A percentile compares a stretch with the other conserved stretches of the same genome.
These are phyloP conservation scores for Tulasnella sp. DNA, from an alignment of 768 basidiomycete genomes.

Conservation along the genomic window DNA sequence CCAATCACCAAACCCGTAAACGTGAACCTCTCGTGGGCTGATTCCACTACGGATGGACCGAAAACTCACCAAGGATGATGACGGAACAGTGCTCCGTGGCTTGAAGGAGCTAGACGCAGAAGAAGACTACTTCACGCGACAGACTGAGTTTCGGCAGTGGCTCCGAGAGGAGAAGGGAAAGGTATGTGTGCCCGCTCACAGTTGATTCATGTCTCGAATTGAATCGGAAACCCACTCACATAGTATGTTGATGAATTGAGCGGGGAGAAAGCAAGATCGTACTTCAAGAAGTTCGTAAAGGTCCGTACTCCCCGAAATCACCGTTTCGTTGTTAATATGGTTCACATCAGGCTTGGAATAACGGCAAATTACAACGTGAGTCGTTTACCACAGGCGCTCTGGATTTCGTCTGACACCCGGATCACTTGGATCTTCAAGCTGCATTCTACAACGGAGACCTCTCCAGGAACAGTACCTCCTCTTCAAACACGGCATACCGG, in stretches of 20 bases:
- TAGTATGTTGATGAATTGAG: conserved; percentile 83
- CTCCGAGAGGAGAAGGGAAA: conserved; percentile 61
- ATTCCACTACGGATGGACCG: too few species aligned
- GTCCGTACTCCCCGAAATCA: conserved; percentile 29
- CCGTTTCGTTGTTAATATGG: background rate
- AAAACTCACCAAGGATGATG: too few species aligned
- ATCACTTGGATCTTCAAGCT: conserved; percentile 28
- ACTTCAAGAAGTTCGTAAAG: conserved; percentile 90
- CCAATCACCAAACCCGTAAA: too few species aligned
- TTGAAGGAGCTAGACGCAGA: conserved; percentile 34
- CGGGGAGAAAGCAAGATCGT: conserved; percentile 73
- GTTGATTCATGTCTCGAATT: background rate
- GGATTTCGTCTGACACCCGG: background rate
- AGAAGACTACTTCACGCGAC: conserved; percentile 83
- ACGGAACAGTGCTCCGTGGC: too few species aligned
- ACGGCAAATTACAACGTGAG: conserved; percentile 58
- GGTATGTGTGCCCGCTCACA: conserved; percentile 31
- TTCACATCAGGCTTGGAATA: conserved; percentile 60
- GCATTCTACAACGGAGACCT: conserved; percentile 53
- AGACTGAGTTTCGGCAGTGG: conserved; percentile 79
- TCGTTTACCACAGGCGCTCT: conserved; percentile 10
- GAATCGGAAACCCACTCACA: background rate
- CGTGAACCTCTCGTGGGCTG: too few species aligned
- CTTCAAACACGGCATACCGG: conserved; percentile 70
- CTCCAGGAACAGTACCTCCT: conserved; percentile 43